Percentiles rank a stretch among this genome's conserved stretches.
phyloP scores from a whole-genome alignment of 2,329 filamentous ascomycete genomes.

The Nothomitra cinnamomea region DNA sequence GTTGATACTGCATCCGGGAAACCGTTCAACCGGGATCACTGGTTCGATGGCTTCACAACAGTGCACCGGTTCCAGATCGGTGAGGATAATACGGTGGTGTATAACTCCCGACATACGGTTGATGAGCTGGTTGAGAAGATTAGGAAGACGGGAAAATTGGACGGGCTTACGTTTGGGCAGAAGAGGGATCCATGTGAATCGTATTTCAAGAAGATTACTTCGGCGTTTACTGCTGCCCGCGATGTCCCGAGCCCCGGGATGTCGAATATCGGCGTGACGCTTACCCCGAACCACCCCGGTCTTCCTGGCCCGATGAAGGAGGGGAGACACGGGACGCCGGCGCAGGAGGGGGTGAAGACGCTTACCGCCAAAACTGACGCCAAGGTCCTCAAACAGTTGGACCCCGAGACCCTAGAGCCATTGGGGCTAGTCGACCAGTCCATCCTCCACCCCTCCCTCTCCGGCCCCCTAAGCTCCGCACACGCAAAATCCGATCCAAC shows the following conservation, averaged over 20 bases:
- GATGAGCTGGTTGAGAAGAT: constrained; percentile 45
- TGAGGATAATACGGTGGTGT: constrained; percentile 31
- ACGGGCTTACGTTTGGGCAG: constrained; percentile 50
- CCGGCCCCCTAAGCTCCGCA: constrained; percentile 48
- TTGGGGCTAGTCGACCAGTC: constrained; percentile 42
- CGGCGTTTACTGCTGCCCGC: constrained; percentile 30
- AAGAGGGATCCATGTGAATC: constrained; percentile 57
- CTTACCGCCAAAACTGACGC: constrained; percentile 46
- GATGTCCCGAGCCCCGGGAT: constrained; percentile 6
- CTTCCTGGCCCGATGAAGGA: constrained; percentile 7
- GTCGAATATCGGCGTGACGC: constrained; percentile 46
- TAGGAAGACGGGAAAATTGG: constrained; percentile 38
- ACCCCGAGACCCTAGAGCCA: constrained; percentile 57
- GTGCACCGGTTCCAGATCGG: constrained; percentile 25
- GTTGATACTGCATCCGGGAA: constrained; percentile 18
- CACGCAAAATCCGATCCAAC: constrained; percentile 55
- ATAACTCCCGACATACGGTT: constrained; percentile 53
- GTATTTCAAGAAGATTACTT: constrained; percentile 54
- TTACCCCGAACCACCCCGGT: constrained; percentile 47
- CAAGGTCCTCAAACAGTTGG: constrained; percentile 40
- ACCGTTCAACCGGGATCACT: constrained; percentile 21
- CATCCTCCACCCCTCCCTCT: constrained; percentile 47
- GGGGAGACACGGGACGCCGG: constrained; percentile 16
- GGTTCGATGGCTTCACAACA: constrained; percentile 27
- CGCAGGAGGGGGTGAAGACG: constrained; percentile 18